phyloP scores from a whole-genome alignment of 306 rosid genomes.

The Vigna hirtella region DNA sequence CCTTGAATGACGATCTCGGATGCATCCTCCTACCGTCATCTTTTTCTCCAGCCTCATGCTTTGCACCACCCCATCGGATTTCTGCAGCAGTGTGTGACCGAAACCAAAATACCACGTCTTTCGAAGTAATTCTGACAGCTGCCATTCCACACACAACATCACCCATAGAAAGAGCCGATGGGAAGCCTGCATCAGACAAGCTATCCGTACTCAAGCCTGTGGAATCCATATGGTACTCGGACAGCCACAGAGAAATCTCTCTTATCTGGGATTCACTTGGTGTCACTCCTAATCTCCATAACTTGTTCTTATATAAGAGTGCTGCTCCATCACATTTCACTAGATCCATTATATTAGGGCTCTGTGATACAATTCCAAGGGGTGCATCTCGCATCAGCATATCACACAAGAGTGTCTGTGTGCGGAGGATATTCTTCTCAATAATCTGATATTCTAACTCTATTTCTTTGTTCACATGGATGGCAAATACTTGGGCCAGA shows the following conservation, averaged over 20 bases:
- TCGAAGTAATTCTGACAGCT: slow-evolving; percentile 77
- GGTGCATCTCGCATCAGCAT: slow-evolving; percentile 98
- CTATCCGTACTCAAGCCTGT: slow-evolving; percentile 98
- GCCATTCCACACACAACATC: slow-evolving; percentile 94
- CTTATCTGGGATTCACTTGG: slow-evolving; percentile 78
- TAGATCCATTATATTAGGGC: slow-evolving; percentile 93
- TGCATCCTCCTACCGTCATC: slow-evolving; percentile 88
- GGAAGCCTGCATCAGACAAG: slow-evolving; percentile 88
- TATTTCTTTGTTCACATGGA: slow-evolving; percentile 90
- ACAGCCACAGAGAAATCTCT: slow-evolving; percentile 78
- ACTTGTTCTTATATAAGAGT: slow-evolving; percentile 69
- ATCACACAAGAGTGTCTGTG: slow-evolving; percentile 92
- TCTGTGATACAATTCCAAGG: slow-evolving; percentile 85
- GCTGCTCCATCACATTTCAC: slow-evolving; percentile 98
- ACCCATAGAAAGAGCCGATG: slow-evolving; percentile 71
- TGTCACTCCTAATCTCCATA: slow-evolving; percentile 80
- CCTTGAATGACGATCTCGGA: slow-evolving; percentile 96
- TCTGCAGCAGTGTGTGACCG: slow-evolving; percentile 89
- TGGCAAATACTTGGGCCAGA: slow-evolving; percentile 93
- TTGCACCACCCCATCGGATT: slow-evolving; percentile 96
- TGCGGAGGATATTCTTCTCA: slow-evolving; percentile 90
- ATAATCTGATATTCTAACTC: slow-evolving; percentile 83
- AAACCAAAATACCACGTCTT: slow-evolving; percentile 87
- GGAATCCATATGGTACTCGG: slow-evolving; percentile 82
- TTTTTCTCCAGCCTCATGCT: slow-evolving; percentile 81